Percentiles rank a stretch among this genome's conserved stretches.
phyloP scores from a whole-genome alignment of 805 yeast species.

The Schwanniomyces polymorphus region DNA sequence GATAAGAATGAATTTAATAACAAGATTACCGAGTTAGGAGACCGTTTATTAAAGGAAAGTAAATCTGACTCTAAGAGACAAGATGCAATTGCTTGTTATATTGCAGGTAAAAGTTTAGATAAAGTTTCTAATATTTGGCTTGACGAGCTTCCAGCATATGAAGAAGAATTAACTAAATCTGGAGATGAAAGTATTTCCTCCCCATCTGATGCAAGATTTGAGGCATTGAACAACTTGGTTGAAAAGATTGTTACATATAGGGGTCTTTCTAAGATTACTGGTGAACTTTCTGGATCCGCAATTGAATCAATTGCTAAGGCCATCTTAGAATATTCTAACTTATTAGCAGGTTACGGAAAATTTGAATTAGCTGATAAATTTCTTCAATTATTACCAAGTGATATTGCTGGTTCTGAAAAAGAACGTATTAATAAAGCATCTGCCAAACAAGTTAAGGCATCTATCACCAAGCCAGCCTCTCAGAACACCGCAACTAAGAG shows the following conservation, averaged over 20 bases:
- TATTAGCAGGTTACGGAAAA: slow-evolving; percentile 79
- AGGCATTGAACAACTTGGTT: slow-evolving; percentile 75
- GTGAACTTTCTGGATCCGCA: slow-evolving; percentile 41
- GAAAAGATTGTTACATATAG: slow-evolving; percentile 81
- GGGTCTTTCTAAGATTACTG: slow-evolving; percentile 41
- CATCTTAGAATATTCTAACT: slow-evolving; percentile 77
- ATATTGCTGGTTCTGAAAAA: slow-evolving; percentile 62
- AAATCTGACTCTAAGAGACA: slow-evolving; percentile 50
- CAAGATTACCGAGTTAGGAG: slow-evolving; percentile 70
- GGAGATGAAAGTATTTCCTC: slow-evolving; percentile 49
- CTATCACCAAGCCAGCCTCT: slow-evolving; percentile 5
- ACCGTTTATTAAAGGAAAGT: slow-evolving; percentile 52
- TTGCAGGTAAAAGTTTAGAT: slow-evolving; percentile 80
- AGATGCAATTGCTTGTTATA: slow-evolving; percentile 73
- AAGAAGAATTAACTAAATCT: slow-evolving; percentile 42
- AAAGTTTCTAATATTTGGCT: slow-evolving; percentile 84
- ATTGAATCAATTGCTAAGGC: slow-evolving; percentile 55
- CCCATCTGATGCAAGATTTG: slow-evolving; percentile 80
- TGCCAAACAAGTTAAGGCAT: slow-evolving; percentile 1
- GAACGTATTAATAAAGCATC: slow-evolving; percentile 79
- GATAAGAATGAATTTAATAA: slow-evolving; percentile 50
- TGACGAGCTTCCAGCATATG: slow-evolving; percentile 55
- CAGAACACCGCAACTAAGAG: slow-evolving; percentile 12
- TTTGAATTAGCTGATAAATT: slow-evolving; percentile 77
- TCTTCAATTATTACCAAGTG: slow-evolving; percentile 69